Base-by-base conservation (phyloP, 495 filamentous ascomycete genomes). In the Endocarpon pusillum region DNA sequence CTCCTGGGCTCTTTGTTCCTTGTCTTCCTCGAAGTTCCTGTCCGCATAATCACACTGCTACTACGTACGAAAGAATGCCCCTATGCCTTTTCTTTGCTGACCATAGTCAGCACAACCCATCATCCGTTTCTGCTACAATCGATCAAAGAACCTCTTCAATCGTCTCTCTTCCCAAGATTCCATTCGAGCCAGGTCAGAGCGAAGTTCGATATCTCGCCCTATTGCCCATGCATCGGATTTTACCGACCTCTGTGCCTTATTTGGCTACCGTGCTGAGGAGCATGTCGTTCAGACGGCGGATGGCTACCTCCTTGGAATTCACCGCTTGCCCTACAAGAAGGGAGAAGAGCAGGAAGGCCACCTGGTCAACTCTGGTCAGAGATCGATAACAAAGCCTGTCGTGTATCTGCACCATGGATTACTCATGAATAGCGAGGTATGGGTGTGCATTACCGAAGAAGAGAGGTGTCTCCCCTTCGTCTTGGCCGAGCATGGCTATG, bases 381-480 rank as follows among this genome's bases (percentile, higher is more conserved):
- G 61, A n/a, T 75, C 77, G 45, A 39, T 80, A 11, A 67, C 64
- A 54, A 94, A 92, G 58, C 80, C 75, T 38, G 81, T 94, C 7
- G 78, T 93, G 6, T 97, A 96, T 53, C 60, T 97, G 41, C 89
- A 97, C 54, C 89, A 97, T 55, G 89, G 89, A 16, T 64, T 97
- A 34, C 64, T 97, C 37, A 97, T 97, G 89, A 94, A 92, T 53
- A 94, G 85, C 53, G 89, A 97, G 58, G 89, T 96, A 15, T 97
- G 89, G 89, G 81, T 94, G 14, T 91, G 82, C 49, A 57, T 83
- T 45, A 86, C 87, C 3, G 84, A 97, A 32, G 75, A 73, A 42
- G 69, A 92, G 53, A 67, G 84, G 35, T 81, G 73, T 40, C 61
- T 97, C 9, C 84, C 89, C 0, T 97, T 97, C 53, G 67, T 75